Base-by-base conservation (phyloP, 1,284 basidiomycete genomes). In the Trametes hirsuta region DNA sequence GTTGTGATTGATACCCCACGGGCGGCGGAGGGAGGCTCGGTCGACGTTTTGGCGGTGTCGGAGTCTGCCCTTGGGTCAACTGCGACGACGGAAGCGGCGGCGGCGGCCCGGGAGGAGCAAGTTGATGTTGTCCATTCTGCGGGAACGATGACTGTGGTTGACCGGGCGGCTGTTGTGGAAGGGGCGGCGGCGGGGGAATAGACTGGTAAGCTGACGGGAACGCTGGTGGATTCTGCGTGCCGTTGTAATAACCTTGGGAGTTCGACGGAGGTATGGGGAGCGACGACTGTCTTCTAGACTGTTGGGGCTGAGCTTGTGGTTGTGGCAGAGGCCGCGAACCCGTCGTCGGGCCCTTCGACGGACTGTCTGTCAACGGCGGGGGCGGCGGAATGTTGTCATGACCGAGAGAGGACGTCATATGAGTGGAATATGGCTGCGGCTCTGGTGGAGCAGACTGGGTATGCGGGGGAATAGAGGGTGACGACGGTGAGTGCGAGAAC, bases 271-370 rank as follows among this genome's bases (percentile, higher is more conserved):
- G 67, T 4, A 69, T 46, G 8, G 69, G 68, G 4, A 71, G 54
- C 5, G 65, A 68, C 1, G 67, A 67, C 44, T 64, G 64, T 25
- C 67, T 60, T 15, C 65, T 62, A 10, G 57, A 62, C 36, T 60
- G 64, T 9, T 59, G 41, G 12, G 61, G 48, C 42, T 64, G 60
- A 34, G 40, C 54, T 39, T 66, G 63, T 5, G 68, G 70, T 56
- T 75, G 78, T 25, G 87, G 87, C 11, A 89, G 72, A 18, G 87
- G 87, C 50, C 87, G 78, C 18, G 86, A 86, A 12, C 77, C 76
- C 3, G 68, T 64, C 47, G 74, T 70, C 34, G 74, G 75, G 45
- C 69, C 71, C 40, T 72, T 69, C 30, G 70, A 75, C 53, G 66
- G 75, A 47, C 70, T 75, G 15, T 71, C 76, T 50, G 71, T 69